Conservation (phyloP, 495 filamentous ascomycete species). For the Trichoderma orchidacearum region DNA sequence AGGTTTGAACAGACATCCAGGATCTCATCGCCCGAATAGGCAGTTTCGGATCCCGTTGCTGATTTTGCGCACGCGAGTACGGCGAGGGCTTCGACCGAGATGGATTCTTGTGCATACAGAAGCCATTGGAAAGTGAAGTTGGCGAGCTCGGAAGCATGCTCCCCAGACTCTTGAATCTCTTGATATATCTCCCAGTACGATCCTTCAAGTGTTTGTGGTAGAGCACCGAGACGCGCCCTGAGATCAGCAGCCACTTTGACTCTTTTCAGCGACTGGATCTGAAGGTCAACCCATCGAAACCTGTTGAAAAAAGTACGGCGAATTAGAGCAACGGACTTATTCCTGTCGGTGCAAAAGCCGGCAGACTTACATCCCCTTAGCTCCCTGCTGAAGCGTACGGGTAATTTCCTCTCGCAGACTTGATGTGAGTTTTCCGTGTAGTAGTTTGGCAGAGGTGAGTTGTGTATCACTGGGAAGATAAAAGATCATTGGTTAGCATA, state of each 20-base stretch:
- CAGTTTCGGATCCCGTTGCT: not conserved
- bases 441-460: not conserved
- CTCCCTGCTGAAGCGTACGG: not conserved
- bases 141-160: slow-evolving; percentile 1
- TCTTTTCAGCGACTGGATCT: slow-evolving; percentile 3
- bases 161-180: slow-evolving; percentile 1
- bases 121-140: slow-evolving; percentile 6
- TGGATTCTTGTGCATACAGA: slow-evolving; percentile 2
- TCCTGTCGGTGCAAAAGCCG: not conserved
- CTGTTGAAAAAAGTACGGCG: not conserved
- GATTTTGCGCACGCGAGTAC: not conserved
- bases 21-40: not conserved
- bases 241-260: slow-evolving; percentile 4
- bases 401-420: not conserved
- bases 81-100: not conserved
- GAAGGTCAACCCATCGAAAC: slow-evolving; percentile 6
- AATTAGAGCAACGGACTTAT: not conserved
- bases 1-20: not conserved
- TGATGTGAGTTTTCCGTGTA: not conserved
- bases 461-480: not conserved
- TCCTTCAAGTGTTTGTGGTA: not conserved
- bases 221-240: not conserved
- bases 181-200: slow-evolving; percentile 1
- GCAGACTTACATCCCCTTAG: not conserved
- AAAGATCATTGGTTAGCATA: not conserved